Percentiles rank a stretch among this genome's conserved stretches.
These are phyloP conservation scores for Cladosporium sp. DNA, from an alignment of 2,329 filamentous ascomycete genomes.

Conservation along the genomic window DNA sequence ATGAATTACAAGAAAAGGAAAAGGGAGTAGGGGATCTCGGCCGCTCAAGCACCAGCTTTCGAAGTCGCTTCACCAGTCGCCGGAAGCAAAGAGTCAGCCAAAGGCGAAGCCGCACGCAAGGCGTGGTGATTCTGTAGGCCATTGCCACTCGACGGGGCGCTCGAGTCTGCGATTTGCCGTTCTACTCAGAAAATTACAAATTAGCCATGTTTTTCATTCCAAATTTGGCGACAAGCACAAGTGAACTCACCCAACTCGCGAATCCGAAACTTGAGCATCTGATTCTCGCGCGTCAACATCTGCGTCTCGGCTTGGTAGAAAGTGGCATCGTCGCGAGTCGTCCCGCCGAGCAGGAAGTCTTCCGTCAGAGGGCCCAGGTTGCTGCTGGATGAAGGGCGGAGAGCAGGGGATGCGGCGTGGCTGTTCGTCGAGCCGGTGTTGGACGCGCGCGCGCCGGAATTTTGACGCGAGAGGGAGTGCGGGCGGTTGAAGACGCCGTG, in stretches of 20 bases:
- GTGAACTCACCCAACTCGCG: slow-evolving; percentile 64
- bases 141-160: slow-evolving; percentile 1
- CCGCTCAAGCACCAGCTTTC: no score
- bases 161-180: slow-evolving; percentile 17
- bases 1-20: no score
- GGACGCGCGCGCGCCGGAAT: slow-evolving; percentile 36
- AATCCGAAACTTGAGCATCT: slow-evolving; percentile 74
- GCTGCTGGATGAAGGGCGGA: slow-evolving; percentile 54
- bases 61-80: no score
- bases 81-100: neutral
- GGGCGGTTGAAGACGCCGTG: slow-evolving; percentile 25
- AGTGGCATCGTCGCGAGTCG: slow-evolving; percentile 65
- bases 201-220: no score
- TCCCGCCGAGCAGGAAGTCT: slow-evolving; percentile 57
- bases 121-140: neutral
- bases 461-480: slow-evolving; percentile 40
- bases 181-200: slow-evolving; percentile 12
- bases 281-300: slow-evolving; percentile 72
- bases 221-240: no score
- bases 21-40: no score
- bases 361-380: slow-evolving; percentile 36
- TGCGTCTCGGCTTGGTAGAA: slow-evolving; percentile 82
- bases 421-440: slow-evolving; percentile 31
- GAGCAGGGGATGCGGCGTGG: slow-evolving; percentile 39
- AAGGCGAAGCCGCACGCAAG: slow-evolving; percentile 4